Conservation (phyloP, 2,329 filamentous ascomycete species). For the Exserohilum turcica region DNA sequence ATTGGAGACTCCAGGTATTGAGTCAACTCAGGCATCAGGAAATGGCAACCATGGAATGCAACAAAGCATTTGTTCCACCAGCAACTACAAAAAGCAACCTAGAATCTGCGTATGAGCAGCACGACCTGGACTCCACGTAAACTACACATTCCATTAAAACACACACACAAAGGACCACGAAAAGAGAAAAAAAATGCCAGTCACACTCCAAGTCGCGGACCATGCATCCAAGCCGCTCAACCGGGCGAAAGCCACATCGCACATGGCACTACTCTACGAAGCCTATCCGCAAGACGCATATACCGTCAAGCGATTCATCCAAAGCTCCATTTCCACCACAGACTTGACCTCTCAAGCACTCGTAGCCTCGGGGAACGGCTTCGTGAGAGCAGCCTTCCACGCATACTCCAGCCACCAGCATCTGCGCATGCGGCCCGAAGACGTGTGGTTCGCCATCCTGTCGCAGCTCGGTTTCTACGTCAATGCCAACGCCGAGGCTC, state of each 20-base stretch:
- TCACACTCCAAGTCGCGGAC: too few species aligned
- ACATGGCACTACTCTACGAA: neutral
- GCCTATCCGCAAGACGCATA: neutral
- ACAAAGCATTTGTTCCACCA: too few species aligned
- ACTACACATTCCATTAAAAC: too few species aligned
- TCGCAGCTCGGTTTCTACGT: slow-evolving; percentile 34
- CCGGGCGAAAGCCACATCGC: neutral
- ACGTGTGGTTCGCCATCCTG: slow-evolving; percentile 35
- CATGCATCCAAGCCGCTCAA: neutral
- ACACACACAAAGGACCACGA: too few species aligned
- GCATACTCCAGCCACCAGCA: slow-evolving; percentile 30
- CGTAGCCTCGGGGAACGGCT: slow-evolving; percentile 18
- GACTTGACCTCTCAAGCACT: slow-evolving; percentile 4
- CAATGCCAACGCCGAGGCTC: slow-evolving; percentile 29
- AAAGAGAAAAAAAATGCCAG: too few species aligned
- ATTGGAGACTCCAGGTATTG: too few species aligned
- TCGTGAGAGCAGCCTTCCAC: slow-evolving; percentile 20
- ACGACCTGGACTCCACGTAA: too few species aligned
- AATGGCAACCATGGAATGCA: too few species aligned
- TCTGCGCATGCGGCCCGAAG: slow-evolving; percentile 31
- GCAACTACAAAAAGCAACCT: too few species aligned
- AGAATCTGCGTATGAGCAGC: too few species aligned
- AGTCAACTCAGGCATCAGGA: too few species aligned
- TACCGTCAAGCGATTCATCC: slow-evolving; percentile 7
- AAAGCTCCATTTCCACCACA: slow-evolving; percentile 12